Base-by-base conservation (phyloP, 148 eudicot genomes). In the Vaccinium darrowii region DNA sequence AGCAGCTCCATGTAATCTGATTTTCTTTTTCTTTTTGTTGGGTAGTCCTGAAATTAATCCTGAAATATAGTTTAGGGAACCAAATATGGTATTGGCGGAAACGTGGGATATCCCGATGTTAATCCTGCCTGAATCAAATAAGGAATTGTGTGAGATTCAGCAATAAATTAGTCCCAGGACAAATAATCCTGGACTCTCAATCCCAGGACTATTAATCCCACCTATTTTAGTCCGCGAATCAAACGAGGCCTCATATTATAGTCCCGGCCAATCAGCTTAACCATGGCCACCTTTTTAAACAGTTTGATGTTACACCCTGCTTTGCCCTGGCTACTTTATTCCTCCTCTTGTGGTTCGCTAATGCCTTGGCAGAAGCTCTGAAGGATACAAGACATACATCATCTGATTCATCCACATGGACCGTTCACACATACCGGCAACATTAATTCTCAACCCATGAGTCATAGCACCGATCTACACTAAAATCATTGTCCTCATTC, bases 381-480 rank as follows among this genome's bases (percentile, higher is more conserved):
- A n/a, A 67, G 30, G 47, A 75, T 47, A 75, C 52, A 15, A 75
- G 52, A 75, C 78, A 39, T 75, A 43, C 52, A 43, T 75, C 78
- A 0, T 30, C 33, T 30, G 33, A 30, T 30, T 30, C 33, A 75
- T 75, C 78, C 78, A 75, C 52, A 75, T 75, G 52, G 78, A 75
- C 78, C 52, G 18, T 75, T 39, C 78, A 39, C 78, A 75, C 52
- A 75, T 43, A 75, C 78, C 78, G 43, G 15, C 21, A 43, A 12
- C 51, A 4, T 43, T 2, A 39, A 39, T 39, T 75, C 78, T 75
- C 52, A 75, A 75, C 52, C 52, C 52, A 75, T 18, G 78, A 75
- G 78, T 75, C 78, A 75, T 75, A 53, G 78, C 78, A 43, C 78
- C 23, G 8, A 23, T 75, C 52, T 11, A 43, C 52, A 7, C 78